These are phyloP conservation scores for Acacia melanoxylon DNA, from an alignment of 306 rosid species.

Conservation along the genomic window DNA sequence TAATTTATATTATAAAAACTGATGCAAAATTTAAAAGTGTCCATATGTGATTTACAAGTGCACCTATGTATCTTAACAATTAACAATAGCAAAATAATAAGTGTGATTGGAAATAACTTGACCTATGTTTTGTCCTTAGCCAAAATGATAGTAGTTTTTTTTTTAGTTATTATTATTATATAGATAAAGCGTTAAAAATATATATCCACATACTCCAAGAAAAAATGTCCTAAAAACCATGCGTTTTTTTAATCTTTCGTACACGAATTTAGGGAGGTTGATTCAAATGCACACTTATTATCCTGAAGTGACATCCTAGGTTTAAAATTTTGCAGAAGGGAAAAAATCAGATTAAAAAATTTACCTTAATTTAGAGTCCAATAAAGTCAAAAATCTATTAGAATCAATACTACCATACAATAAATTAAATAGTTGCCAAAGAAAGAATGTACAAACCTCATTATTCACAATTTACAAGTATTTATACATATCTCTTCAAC, in stretches of 20 bases:
- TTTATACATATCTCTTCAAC: too few relatives aligned
- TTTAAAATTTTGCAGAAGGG: neutral
- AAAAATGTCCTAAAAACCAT: neutral
- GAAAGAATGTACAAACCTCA: too few relatives aligned
- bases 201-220: neutral
- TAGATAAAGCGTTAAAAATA: neutral
- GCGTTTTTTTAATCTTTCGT: neutral
- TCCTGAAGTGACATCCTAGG: neutral
- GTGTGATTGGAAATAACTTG: too few relatives aligned
- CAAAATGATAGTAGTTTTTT: too few relatives aligned
- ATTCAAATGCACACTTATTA: neutral
- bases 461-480: neutral
- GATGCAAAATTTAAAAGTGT: too few relatives aligned
- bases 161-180: too few relatives aligned
- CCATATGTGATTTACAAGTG: too few relatives aligned
- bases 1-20: too few relatives aligned
- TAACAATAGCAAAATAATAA: too few relatives aligned
- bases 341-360: neutral
- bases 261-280: too few relatives aligned
- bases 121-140: neutral
- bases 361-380: neutral
- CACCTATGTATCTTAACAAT: too few relatives aligned
- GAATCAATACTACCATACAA: neutral
- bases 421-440: neutral
- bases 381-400: neutral